Conservation (phyloP, 345 rosid genomes). For the Hibiscus trionum region DNA sequence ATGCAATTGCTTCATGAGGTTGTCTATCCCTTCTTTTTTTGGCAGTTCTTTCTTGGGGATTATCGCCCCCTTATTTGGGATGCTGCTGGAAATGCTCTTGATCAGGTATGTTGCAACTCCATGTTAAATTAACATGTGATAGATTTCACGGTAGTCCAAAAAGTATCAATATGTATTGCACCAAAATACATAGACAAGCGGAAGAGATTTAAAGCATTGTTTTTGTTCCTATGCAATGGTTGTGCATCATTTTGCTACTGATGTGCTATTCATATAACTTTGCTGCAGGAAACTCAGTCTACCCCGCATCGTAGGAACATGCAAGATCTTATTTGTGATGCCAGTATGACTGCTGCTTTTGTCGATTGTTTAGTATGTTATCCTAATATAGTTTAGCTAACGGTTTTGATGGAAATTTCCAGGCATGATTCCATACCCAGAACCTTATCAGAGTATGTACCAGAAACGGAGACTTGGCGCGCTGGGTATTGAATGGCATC, state of each 20-base stretch:
- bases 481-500: constrained; percentile 83
- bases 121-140: background rate
- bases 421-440: constrained; percentile 96
- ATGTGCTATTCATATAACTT: constrained; percentile 8
- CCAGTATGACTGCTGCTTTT: constrained; percentile 44
- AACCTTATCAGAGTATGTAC: constrained; percentile 89
- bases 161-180: background rate
- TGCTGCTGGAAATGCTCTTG: constrained; percentile 75
- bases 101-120: constrained; percentile 60
- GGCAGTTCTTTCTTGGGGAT: constrained; percentile 97
- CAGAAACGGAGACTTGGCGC: constrained; percentile 94
- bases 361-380: constrained; percentile 15
- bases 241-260: constrained; percentile 5
- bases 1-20: constrained; percentile 21
- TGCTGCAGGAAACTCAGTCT: constrained; percentile 83
- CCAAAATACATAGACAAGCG: background rate
- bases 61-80: constrained; percentile 93
- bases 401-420: constrained; percentile 21
- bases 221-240: background rate
- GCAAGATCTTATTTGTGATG: constrained; percentile 95
- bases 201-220: background rate
- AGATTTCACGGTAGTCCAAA: constrained; percentile 9
- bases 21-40: constrained; percentile 13
- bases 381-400: constrained; percentile 8
- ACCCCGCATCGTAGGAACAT: constrained; percentile 79